A percentile compares a stretch with the other conserved stretches of the same genome.
Evolutionary conservation across 2,329 filamentous ascomycete species (phyloP).

Genomic region (Phaeosphaeriaceae sp.): DNA sequence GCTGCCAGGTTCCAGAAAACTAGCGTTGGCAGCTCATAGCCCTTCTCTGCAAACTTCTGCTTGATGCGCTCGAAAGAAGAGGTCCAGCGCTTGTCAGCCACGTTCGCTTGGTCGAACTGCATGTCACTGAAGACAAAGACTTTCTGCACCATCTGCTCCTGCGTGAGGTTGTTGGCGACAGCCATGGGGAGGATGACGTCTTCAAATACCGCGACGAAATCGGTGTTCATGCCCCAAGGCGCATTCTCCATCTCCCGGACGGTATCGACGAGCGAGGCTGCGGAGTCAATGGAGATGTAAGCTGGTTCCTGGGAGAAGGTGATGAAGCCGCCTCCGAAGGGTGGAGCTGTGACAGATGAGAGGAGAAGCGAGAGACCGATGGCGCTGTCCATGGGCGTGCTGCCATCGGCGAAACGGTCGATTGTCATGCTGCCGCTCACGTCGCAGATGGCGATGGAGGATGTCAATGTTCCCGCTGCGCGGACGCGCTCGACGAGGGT

Average conservation of each 20-base stretch:
- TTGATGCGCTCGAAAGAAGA: slow-evolving; percentile 61
- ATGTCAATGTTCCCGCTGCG: slow-evolving; percentile 61
- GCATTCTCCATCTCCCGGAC: slow-evolving; percentile 37
- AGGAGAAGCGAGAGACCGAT: slow-evolving; percentile 65
- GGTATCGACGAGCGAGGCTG: slow-evolving; percentile 53
- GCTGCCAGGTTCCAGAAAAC: slow-evolving; percentile 67
- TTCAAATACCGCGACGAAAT: slow-evolving; percentile 64
- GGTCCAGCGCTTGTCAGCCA: slow-evolving; percentile 42
- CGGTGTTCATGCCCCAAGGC: slow-evolving; percentile 55
- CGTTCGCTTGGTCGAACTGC: slow-evolving; percentile 60
- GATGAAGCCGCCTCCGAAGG: slow-evolving; percentile 64
- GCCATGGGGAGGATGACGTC: slow-evolving; percentile 63
- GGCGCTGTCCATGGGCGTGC: slow-evolving; percentile 59
- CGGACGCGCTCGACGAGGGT: slow-evolving; percentile 64
- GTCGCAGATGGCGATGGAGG: slow-evolving; percentile 65
- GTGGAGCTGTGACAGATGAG: slow-evolving; percentile 60
- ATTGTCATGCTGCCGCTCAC: slow-evolving; percentile 62
- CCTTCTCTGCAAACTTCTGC: slow-evolving; percentile 17
- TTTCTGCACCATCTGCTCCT: slow-evolving; percentile 67
- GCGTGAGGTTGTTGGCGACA: slow-evolving; percentile 56
- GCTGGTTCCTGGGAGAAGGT: slow-evolving; percentile 57
- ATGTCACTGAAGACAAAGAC: slow-evolving; percentile 69
- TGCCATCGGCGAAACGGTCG: slow-evolving; percentile 54
- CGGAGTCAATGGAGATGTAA: slow-evolving; percentile 52
- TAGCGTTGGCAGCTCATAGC: slow-evolving; percentile 54